Evolutionary conservation across 441 rosid genomes (phyloP).

Genomic region (Cnidoscolus chayamansa): DNA sequence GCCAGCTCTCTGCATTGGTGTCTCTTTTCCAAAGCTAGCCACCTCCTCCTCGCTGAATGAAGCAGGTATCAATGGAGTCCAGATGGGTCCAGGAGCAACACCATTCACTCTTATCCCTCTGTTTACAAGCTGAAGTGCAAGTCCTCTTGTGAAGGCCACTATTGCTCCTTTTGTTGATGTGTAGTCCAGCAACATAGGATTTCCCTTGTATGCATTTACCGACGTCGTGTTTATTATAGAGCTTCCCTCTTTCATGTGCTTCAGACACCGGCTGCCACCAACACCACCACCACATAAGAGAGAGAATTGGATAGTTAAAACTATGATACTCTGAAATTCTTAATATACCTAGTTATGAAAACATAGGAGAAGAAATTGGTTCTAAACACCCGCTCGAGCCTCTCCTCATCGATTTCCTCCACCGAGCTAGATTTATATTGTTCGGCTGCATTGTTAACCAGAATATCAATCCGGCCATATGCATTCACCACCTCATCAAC

Average conservation of each 20-base stretch:
- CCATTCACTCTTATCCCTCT: slow-evolving; percentile 70
- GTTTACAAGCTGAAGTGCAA: slow-evolving; percentile 61
- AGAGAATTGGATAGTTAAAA: too few species aligned
- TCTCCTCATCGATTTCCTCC: slow-evolving; percentile 50
- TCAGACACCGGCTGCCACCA: slow-evolving; percentile 26
- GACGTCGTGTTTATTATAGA: slow-evolving; percentile 75
- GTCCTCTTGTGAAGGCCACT: slow-evolving; percentile 64
- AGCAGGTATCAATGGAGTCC: slow-evolving; percentile 76
- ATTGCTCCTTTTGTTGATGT: slow-evolving; percentile 77
- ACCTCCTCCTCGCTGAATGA: slow-evolving; percentile 54
- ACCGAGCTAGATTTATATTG: slow-evolving; percentile 35
- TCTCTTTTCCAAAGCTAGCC: slow-evolving; percentile 44
- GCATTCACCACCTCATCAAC: slow-evolving; percentile 56
- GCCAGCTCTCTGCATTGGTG: slow-evolving; percentile 68
- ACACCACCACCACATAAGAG: too few species aligned
- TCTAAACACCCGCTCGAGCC: slow-evolving; percentile 54
- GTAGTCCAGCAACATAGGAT: slow-evolving; percentile 55
- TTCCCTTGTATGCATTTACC: slow-evolving; percentile 61
- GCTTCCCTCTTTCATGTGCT: slow-evolving; percentile 80
- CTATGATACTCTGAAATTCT: too few species aligned
- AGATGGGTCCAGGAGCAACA: slow-evolving; percentile 76
- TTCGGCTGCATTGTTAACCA: slow-evolving; percentile 58
- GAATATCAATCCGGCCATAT: slow-evolving; percentile 45
- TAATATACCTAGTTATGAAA: slow-evolving; percentile 46
- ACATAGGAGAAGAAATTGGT: slow-evolving; percentile 54